Evolutionary conservation across 73 alveolate genomes (phyloP).

Genomic region (Effrenium voratum): DNA sequence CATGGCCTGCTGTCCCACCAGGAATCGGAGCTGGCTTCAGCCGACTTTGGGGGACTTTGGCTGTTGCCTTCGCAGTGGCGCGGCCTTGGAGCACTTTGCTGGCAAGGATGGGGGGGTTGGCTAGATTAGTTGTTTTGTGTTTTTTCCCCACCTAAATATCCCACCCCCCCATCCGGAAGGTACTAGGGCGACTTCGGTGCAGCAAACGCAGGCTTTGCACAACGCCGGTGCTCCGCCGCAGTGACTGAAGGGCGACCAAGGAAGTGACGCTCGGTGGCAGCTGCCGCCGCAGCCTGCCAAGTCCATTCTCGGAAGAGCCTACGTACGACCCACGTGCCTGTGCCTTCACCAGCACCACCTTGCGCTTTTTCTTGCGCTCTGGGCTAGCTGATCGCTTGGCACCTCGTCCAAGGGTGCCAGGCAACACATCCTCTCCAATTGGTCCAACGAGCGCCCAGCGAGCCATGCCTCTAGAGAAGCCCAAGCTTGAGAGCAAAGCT

Average conservation of each 20-base stretch:
- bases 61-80: conserved; percentile 11
- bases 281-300: neutral
- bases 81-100: neutral
- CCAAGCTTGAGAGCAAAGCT: no score
- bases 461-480: no score
- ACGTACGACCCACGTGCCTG: conserved; percentile 19
- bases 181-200: neutral
- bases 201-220: neutral
- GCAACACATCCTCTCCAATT: no score
- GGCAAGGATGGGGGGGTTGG: no score
- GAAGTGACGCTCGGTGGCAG: neutral
- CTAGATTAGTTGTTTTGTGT: no score
- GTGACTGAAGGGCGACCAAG: neutral
- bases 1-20: conserved; percentile 92
- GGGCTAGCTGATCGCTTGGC: conserved; percentile 86
- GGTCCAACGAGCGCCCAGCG: no score
- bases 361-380: conserved; percentile 85
- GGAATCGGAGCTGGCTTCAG: conserved; percentile 59
- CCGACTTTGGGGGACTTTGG: neutral
- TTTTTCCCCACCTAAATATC: no score
- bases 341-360: conserved; percentile 87
- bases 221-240: neutral
- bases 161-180: no score
- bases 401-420: no score
- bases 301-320: no score